These are phyloP conservation scores for Penicillium sp. DNA, from an alignment of 2,329 filamentous ascomycete genomes.

Conservation along the genomic window DNA sequence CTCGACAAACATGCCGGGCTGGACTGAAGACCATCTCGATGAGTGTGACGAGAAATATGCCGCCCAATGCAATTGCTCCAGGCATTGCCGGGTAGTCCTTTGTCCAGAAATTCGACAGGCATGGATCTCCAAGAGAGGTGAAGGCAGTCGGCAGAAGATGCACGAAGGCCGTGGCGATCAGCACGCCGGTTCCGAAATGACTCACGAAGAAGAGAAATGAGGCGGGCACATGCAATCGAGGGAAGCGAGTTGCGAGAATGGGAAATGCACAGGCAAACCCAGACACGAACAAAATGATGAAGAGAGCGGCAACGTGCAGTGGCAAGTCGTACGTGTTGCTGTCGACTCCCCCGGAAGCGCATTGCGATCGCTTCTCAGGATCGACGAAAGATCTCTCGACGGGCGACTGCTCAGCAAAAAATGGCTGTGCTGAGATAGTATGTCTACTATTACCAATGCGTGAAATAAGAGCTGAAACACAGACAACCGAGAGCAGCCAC, in stretches of 20 bases:
- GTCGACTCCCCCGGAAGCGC: slow-evolving; percentile 29
- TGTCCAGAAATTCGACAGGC: slow-evolving; percentile 54
- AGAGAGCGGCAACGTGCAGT: slow-evolving; percentile 66
- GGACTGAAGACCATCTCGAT: slow-evolving; percentile 62
- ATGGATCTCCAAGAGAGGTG: slow-evolving; percentile 53
- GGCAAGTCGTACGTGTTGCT: slow-evolving; percentile 62
- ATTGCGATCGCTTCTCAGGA: slow-evolving; percentile 27
- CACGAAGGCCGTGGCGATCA: slow-evolving; percentile 86
- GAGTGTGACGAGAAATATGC: slow-evolving; percentile 52
- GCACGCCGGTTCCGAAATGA: slow-evolving; percentile 79
- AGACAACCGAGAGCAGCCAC: slow-evolving; percentile 33
- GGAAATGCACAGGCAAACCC: slow-evolving; percentile 67
- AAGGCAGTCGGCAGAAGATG: slow-evolving; percentile 74
- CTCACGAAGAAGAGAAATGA: slow-evolving; percentile 54
- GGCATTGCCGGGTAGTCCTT: slow-evolving; percentile 53
- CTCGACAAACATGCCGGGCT: slow-evolving; percentile 34
- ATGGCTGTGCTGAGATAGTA: slow-evolving; percentile 7
- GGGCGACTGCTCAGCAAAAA: not conserved
- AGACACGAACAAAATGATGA: slow-evolving; percentile 58
- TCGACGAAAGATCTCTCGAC: not conserved
- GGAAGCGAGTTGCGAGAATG: slow-evolving; percentile 64
- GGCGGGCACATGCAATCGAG: slow-evolving; percentile 61
- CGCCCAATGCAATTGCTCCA: slow-evolving; percentile 51
- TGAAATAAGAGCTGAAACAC: slow-evolving; percentile 28
- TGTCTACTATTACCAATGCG: slow-evolving; percentile 16